These are phyloP conservation scores for Plasmodium inui DNA, from an alignment of 169 alveolate genomes.

Conservation along the genomic window DNA sequence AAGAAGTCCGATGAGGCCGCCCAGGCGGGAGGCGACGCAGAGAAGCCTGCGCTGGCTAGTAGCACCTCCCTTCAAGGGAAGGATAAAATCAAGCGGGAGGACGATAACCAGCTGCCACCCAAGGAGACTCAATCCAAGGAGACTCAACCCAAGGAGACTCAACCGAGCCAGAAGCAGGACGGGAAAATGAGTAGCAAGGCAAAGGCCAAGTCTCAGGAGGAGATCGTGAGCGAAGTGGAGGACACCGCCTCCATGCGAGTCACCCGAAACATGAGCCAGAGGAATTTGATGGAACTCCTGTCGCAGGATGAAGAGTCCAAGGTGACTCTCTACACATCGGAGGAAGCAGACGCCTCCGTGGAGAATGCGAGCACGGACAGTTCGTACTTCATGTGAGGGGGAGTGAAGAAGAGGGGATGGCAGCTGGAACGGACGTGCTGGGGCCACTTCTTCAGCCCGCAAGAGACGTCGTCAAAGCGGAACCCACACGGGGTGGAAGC, in stretches of 20 bases:
- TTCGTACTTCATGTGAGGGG: constrained; percentile 15
- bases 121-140: neutral
- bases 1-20: neutral
- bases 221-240: neutral
- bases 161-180: neutral
- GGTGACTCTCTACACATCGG: constrained; percentile 5
- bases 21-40: neutral
- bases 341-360: constrained; percentile 47
- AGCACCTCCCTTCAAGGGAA: neutral
- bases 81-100: neutral
- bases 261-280: constrained; percentile 51
- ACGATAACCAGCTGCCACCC: neutral
- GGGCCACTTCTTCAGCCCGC: too few relatives aligned
- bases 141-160: neutral
- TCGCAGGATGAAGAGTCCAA: constrained; percentile 67
- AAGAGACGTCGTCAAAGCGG: neutral
- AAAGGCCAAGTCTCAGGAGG: neutral
- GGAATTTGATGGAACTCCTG: constrained; percentile 21
- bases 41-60: neutral
- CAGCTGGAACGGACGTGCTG: neutral
- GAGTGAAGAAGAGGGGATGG: neutral
- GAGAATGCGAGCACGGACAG: constrained; percentile 51
- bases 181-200: neutral
- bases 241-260: neutral
- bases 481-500: too few relatives aligned